phyloP scores from a whole-genome alignment of 2,329 filamentous ascomycete genomes.

The Stemphylium vesicarium region DNA sequence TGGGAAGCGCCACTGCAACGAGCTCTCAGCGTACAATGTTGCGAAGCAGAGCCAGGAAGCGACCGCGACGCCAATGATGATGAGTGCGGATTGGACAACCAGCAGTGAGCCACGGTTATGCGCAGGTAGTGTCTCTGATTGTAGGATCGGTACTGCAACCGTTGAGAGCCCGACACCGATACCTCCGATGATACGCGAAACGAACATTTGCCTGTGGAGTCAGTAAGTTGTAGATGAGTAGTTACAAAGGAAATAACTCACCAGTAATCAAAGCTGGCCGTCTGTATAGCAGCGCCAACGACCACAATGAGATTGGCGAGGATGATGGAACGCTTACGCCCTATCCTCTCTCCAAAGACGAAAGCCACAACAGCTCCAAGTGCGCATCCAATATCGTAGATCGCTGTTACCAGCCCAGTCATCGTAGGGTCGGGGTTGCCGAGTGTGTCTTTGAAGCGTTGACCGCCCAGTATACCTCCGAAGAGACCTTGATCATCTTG shows the following conservation, averaged over 20 bases:
- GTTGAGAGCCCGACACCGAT: conserved; percentile 57
- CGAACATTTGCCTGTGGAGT: conserved; percentile 33
- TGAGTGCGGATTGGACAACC: conserved; percentile 21
- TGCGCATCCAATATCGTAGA: conserved; percentile 52
- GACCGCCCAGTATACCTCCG: conserved; percentile 31
- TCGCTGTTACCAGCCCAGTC: conserved; percentile 49
- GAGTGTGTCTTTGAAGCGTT: conserved; percentile 29
- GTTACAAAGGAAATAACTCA: not conserved
- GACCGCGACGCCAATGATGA: conserved; percentile 24
- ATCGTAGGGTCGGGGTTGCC: conserved; percentile 18
- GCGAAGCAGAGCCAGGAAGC: conserved; percentile 26
- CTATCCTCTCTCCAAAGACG: conserved; percentile 62
- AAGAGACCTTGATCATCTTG: conserved; percentile 36
- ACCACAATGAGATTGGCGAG: conserved; percentile 56
- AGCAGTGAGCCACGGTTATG: conserved; percentile 23
- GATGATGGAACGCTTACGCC: conserved; percentile 62
- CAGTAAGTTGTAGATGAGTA: not conserved
- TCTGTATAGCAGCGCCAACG: conserved; percentile 42
- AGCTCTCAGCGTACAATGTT: conserved; percentile 17
- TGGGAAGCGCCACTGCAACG: conserved; percentile 50
- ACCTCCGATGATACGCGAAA: conserved; percentile 49
- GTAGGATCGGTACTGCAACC: conserved; percentile 54
- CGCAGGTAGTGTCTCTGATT: conserved; percentile 47
- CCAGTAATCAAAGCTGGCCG: conserved; percentile 36
- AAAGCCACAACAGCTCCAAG: conserved; percentile 46